Evolutionary conservation across 163 green algal species (phyloP).

Genomic region (Chlamydomonas reinhardtii): DNA sequence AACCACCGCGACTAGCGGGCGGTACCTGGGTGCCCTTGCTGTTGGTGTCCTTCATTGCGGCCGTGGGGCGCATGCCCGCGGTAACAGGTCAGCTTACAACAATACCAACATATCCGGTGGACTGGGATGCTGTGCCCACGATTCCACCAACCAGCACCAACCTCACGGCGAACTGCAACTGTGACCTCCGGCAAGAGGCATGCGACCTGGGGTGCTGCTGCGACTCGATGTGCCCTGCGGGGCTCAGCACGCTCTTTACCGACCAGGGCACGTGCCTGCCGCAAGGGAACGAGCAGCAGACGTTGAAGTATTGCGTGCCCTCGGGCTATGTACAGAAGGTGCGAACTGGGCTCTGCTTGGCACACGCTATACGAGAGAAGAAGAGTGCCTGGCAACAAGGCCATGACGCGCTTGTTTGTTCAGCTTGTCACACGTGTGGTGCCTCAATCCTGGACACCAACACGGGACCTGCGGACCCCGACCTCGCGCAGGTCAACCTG

Average conservation of each 20-base stretch:
- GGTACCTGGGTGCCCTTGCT: neutral
- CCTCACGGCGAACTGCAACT: slow-evolving; percentile 65
- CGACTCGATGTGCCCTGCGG: slow-evolving; percentile 56
- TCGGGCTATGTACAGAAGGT: slow-evolving; percentile 46
- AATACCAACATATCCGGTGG: slow-evolving; percentile 36
- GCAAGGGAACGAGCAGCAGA: slow-evolving; percentile 47
- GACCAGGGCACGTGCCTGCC: slow-evolving; percentile 53
- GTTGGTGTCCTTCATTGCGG: neutral
- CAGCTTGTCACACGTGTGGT: neutral
- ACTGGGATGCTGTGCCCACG: slow-evolving; percentile 43
- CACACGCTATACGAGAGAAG: too few relatives aligned
- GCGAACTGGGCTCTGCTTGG: too few relatives aligned
- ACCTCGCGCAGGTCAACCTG: slow-evolving; percentile 63
- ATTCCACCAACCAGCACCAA: slow-evolving; percentile 41
- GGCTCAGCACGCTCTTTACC: slow-evolving; percentile 33
- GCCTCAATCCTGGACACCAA: too few relatives aligned
- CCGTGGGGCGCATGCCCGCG: too few relatives aligned
- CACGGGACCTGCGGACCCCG: too few relatives aligned
- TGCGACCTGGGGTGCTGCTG: slow-evolving; percentile 70
- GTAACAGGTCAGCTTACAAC: neutral
- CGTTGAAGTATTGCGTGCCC: slow-evolving; percentile 61
- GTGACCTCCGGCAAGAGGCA: slow-evolving; percentile 48
- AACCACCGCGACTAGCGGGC: too few relatives aligned
- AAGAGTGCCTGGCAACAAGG: too few relatives aligned
- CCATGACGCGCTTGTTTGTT: too few relatives aligned